Percentiles rank a stretch among this genome's conserved stretches.
phyloP scores from a whole-genome alignment of 371 early-diverging fungal genomes.

The Rhizopus sp. region DNA sequence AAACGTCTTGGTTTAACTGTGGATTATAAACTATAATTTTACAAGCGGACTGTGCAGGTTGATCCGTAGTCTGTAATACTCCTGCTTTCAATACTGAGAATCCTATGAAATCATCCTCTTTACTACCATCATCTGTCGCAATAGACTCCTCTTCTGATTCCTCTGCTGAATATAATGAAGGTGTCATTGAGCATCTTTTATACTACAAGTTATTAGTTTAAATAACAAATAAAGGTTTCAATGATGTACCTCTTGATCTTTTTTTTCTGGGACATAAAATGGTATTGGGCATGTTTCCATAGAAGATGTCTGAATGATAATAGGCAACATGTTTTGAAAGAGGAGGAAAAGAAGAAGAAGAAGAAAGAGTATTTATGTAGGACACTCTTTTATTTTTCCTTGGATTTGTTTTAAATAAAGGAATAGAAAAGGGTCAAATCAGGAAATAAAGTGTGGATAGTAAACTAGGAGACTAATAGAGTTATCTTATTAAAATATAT shows the following conservation, averaged over 20 bases:
- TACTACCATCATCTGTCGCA: not conserved
- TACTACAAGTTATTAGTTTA: not conserved
- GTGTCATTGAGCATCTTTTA: not conserved
- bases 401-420: not conserved
- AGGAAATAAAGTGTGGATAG: not conserved
- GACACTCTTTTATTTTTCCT: not conserved
- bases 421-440: not conserved
- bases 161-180: conserved; percentile 2
- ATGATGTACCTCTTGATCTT: not conserved
- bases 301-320: conserved; percentile 7
- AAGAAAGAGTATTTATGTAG: not conserved
- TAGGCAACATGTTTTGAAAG: not conserved
- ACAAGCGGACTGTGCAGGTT: not conserved
- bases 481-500: not conserved
- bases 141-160: conserved; percentile 6
- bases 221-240: not conserved
- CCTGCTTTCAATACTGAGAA: conserved; percentile 5
- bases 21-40: conserved; percentile 1
- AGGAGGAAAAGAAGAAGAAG: conserved; percentile 4
- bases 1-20: not conserved
- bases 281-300: not conserved
- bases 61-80: conserved; percentile 7
- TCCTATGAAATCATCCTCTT: conserved; percentile 2
- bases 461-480: not conserved
- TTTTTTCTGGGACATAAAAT: conserved; percentile 1